Evolutionary conservation across 371 early-diverging fungal genomes (phyloP), one percentile per base, ranked within the genome.

Genomic region (Rhizopus microsporus): DNA sequence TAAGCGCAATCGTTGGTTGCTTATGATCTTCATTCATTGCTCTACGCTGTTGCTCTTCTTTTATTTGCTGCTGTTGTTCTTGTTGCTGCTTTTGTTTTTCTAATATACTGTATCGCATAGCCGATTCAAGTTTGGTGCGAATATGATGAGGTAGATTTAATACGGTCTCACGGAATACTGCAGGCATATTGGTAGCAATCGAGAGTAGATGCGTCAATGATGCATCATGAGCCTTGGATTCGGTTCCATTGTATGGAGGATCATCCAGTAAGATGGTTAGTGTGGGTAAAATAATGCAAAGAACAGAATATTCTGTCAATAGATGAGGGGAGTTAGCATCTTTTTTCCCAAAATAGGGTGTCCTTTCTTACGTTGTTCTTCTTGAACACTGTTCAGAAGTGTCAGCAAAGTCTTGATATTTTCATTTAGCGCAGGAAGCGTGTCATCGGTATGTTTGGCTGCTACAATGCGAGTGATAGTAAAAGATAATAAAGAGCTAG

Each of bases 1-100:
- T 82, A n/a, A 82, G 61, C 9, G 69, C 68, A 54, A 82, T 82
- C 0, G 79, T 80, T 29, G 82, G 80, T 33, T 78, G 75, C 13
- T 74, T 75, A 33, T 55, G 61, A 45, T 68, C 69, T 48, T 71
- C 67, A 58, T 53, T 48, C 30, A 44, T 56, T 43, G 58, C 69
- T 32, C 49, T 57, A 35, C 45, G 58, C 46, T 67, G 64, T 9
- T 63, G 70, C 40, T 69, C 71, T 50, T 54, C 57, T 51, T 57
- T 68, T 40, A 66, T 62, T n/a, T 62, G 61, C 47, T 70, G 64
- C 32, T 76, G 67, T 7, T 67, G 67, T 32, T 68, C 60, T 57
- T 72, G 64, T 34, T 74, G 71, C 42, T 60, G 48, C 17, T 69
- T 65, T 54, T 82, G 82, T 1, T 60, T 59, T 9, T 65, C 57